Conservation (phyloP, 2,329 filamentous ascomycete genomes). For the Colletotrichum endophyticum region DNA sequence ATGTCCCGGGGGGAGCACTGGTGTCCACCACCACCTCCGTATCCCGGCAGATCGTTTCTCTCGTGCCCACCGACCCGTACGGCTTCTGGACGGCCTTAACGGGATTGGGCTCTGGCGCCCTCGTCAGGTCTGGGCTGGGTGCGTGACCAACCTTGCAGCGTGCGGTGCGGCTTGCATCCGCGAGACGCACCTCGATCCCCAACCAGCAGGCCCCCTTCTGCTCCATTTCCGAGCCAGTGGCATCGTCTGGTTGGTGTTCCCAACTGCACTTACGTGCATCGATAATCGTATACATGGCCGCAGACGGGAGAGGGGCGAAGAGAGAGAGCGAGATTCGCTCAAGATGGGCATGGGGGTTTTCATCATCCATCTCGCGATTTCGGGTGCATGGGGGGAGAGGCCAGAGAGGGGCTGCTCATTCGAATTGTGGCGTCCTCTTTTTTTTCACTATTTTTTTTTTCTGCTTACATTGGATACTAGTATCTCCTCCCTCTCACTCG, state of each 20-base stretch:
- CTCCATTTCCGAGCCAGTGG: neutral
- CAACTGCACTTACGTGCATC: conserved; percentile 5
- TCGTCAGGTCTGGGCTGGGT: neutral
- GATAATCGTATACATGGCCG: neutral
- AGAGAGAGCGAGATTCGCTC: neutral
- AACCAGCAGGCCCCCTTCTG: neutral
- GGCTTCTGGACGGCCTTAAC: neutral
- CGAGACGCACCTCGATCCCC: neutral
- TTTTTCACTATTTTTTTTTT: neutral
- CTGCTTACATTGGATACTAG: neutral
- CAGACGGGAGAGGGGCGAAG: neutral
- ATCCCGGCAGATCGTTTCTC: conserved; percentile 20
- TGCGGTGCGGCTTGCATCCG: neutral
- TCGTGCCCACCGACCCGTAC: neutral
- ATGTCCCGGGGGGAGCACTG: neutral
- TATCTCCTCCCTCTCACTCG: neutral
- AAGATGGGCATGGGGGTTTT: neutral
- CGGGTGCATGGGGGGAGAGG: neutral
- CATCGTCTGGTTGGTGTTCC: neutral
- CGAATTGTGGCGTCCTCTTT: neutral
- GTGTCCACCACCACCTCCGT: conserved; percentile 3
- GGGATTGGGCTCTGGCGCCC: neutral
- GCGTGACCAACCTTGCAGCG: neutral
- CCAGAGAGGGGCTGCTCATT: neutral
- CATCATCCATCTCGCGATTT: neutral